These are phyloP conservation scores for Ampelomyces quisqualis DNA, from an alignment of 2,329 filamentous ascomycete species.

Conservation along the genomic window DNA sequence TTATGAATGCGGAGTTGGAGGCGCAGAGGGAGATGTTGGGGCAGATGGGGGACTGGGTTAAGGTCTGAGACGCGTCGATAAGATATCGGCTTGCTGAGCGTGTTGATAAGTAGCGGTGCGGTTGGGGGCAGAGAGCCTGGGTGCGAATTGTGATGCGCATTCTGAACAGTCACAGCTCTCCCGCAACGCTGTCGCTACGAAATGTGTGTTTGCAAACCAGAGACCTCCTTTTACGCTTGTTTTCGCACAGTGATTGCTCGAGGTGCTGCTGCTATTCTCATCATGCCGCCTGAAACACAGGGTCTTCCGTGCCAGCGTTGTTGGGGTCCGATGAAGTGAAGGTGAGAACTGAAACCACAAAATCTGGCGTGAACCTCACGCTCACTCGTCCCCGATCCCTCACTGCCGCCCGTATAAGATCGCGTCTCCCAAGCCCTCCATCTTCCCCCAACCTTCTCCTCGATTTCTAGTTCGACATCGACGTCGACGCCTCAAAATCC, in stretches of 20 bases:
- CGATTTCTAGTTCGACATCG: neutral
- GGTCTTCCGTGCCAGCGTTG: too few species aligned
- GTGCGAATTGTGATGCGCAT: too few species aligned
- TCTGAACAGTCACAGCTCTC: too few species aligned
- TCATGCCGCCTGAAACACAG: too few species aligned
- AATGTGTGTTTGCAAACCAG: too few species aligned
- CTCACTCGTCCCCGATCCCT: constrained; percentile 9
- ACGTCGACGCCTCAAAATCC: neutral
- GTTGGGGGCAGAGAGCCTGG: too few species aligned
- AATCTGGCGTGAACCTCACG: neutral
- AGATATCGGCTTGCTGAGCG: neutral
- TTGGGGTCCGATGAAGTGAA: constrained; percentile 10
- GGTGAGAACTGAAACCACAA: constrained; percentile 1
- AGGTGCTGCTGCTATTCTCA: too few species aligned
- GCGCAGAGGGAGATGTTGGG: constrained; percentile 28
- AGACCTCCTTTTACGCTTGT: too few species aligned
- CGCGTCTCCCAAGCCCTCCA: neutral
- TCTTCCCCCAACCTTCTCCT: neutral
- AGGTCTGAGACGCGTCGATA: constrained; percentile 2
- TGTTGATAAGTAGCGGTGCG: neutral
- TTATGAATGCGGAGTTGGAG: constrained; percentile 29
- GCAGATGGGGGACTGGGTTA: constrained; percentile 34
- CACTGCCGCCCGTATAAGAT: constrained; percentile 1
- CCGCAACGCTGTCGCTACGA: too few species aligned
- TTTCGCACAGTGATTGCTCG: too few species aligned